A percentile compares a stretch with the other conserved stretches of the same genome.
Conservation (phyloP, 192 early-diverging fungal species). For the Umbelopsis vinacea region DNA sequence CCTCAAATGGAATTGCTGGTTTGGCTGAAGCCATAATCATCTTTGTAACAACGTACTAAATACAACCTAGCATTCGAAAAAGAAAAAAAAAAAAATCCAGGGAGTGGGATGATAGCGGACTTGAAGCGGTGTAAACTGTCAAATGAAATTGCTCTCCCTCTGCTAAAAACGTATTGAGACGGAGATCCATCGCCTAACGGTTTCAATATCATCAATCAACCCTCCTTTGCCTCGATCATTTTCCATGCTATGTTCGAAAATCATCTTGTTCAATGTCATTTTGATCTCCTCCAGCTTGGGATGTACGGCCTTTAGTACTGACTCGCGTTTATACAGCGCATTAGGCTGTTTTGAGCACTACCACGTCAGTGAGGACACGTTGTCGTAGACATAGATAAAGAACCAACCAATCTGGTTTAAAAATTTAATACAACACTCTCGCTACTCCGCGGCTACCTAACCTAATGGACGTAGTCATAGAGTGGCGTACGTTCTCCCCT, state of each 20-base stretch:
- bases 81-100: background rate
- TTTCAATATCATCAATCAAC: background rate
- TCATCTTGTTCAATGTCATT: background rate
- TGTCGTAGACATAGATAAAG: no score
- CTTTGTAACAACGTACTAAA: no score
- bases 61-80: background rate
- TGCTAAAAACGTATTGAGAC: background rate
- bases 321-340: no score
- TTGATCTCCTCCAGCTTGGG: no score
- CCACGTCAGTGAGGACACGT: no score
- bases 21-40: no score
- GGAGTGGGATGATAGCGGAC: background rate
- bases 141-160: background rate
- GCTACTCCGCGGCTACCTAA: background rate
- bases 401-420: no score
- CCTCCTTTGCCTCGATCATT: background rate
- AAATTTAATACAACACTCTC: background rate
- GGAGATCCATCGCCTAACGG: background rate
- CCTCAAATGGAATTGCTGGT: no score
- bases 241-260: background rate
- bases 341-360: no score
- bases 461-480: background rate
- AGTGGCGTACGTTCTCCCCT: background rate
- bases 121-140: background rate
- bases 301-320: no score